phyloP scores from a whole-genome alignment of 495 filamentous ascomycete genomes.

The Trichoderma reesei region DNA sequence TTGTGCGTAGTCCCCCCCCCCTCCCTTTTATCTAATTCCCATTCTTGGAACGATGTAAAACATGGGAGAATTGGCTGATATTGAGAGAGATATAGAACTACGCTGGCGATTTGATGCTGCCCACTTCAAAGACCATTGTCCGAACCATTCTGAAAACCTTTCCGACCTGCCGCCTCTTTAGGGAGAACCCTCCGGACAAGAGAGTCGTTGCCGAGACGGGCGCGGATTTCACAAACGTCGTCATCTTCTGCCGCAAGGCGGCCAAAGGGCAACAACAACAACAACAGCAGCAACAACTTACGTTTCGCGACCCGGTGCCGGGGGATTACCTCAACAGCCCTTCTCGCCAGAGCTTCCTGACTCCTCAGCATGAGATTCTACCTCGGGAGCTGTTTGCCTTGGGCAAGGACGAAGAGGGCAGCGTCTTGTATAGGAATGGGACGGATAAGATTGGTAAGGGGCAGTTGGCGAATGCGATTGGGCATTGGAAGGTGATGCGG shows the following conservation, averaged over 20 bases:
- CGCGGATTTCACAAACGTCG: constrained; percentile 83
- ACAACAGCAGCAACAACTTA: constrained; percentile 22
- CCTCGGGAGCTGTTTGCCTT: constrained; percentile 31
- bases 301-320: constrained; percentile 57
- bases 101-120: constrained; percentile 77
- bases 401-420: constrained; percentile 15
- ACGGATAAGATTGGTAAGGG: constrained; percentile 53
- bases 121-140: constrained; percentile 59
- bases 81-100: constrained; percentile 58
- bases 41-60: no score
- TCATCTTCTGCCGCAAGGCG: constrained; percentile 58
- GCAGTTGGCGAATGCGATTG: constrained; percentile 64
- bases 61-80: constrained; percentile 11
- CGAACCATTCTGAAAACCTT: constrained; percentile 63
- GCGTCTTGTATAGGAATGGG: constrained; percentile 45
- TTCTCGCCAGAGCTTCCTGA: constrained; percentile 55
- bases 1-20: constrained; percentile 45
- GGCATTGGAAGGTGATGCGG: constrained; percentile 90
- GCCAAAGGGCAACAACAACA: constrained; percentile 6
- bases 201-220: constrained; percentile 29
- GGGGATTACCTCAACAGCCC: constrained; percentile 64
- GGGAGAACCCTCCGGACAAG: constrained; percentile 53
- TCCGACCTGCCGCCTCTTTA: constrained; percentile 72
- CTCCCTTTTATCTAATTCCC: neutral
- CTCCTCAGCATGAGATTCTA: constrained; percentile 65